Conservation (phyloP, 352 stramenopile genomes). For the Globisporangium middletonii region DNA sequence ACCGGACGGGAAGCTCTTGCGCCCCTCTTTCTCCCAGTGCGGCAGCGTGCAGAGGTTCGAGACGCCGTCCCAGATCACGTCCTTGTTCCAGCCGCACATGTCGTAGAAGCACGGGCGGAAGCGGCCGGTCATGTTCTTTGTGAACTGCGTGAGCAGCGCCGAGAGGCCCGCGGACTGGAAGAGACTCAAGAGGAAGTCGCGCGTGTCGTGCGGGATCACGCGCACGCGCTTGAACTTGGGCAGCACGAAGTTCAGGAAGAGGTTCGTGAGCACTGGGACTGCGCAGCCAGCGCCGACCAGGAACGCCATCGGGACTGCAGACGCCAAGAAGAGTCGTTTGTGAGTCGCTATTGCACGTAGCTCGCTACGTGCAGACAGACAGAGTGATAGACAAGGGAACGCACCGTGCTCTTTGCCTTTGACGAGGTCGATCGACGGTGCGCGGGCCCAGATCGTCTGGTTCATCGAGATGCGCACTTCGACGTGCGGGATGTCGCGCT, state of each 20-base stretch:
- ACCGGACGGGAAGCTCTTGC: constrained; percentile 71
- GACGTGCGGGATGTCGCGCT: constrained; percentile 49
- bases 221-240: constrained; percentile 40
- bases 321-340: neutral
- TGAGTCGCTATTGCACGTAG: neutral
- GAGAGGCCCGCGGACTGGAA: constrained; percentile 42
- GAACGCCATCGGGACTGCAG: constrained; percentile 44
- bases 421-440: constrained; percentile 41
- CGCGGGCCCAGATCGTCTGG: constrained; percentile 31
- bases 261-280: constrained; percentile 37
- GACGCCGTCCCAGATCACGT: constrained; percentile 59
- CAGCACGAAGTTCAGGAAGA: constrained; percentile 51
- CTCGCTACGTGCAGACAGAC: neutral
- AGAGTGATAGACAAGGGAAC: neutral
- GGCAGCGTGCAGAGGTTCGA: constrained; percentile 47
- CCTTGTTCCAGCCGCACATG: constrained; percentile 68
- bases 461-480: constrained; percentile 39
- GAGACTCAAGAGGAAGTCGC: constrained; percentile 66
- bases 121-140: constrained; percentile 58
- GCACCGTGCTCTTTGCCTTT: constrained; percentile 35
- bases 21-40: constrained; percentile 47
- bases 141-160: constrained; percentile 60
- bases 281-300: constrained; percentile 30
- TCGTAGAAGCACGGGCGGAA: constrained; percentile 75
- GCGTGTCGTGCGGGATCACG: constrained; percentile 58